Conservation (phyloP, 306 rosid genomes). For the Lotus japonicus region DNA sequence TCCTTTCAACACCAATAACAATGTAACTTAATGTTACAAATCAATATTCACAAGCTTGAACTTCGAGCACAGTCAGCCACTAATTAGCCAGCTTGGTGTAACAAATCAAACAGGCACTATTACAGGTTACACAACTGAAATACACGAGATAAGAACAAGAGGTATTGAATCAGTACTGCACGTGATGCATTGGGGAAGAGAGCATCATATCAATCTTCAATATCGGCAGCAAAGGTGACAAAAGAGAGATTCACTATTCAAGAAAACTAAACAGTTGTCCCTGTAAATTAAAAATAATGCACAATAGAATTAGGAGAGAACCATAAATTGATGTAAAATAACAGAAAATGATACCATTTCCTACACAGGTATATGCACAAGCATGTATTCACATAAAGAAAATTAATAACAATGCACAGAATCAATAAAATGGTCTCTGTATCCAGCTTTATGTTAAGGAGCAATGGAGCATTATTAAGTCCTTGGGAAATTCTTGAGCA, state of each 20-base stretch:
- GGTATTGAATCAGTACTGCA: background rate
- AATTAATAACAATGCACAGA: background rate
- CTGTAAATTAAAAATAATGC: background rate
- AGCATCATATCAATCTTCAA: constrained; percentile 13
- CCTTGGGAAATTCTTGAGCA: no score
- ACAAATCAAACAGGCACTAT: constrained; percentile 6
- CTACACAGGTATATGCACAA: background rate
- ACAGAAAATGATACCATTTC: background rate
- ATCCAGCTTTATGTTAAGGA: no score
- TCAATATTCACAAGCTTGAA: constrained; percentile 5
- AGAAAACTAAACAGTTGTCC: constrained; percentile 13
- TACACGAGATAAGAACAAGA: constrained; percentile 12
- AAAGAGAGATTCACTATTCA: background rate
- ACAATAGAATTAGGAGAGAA: constrained; percentile 12
- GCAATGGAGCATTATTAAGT: no score
- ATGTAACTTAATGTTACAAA: background rate
- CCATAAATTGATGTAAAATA: background rate
- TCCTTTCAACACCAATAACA: constrained; percentile 26
- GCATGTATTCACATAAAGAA: background rate
- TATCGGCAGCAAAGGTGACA: constrained; percentile 27
- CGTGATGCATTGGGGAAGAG: background rate
- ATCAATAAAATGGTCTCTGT: no score
- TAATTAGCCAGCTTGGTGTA: constrained; percentile 8
- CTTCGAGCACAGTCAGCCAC: background rate
- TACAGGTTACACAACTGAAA: constrained; percentile 1